Conservation (phyloP, 148 eudicot genomes). For the Chenopodium suecicum region DNA sequence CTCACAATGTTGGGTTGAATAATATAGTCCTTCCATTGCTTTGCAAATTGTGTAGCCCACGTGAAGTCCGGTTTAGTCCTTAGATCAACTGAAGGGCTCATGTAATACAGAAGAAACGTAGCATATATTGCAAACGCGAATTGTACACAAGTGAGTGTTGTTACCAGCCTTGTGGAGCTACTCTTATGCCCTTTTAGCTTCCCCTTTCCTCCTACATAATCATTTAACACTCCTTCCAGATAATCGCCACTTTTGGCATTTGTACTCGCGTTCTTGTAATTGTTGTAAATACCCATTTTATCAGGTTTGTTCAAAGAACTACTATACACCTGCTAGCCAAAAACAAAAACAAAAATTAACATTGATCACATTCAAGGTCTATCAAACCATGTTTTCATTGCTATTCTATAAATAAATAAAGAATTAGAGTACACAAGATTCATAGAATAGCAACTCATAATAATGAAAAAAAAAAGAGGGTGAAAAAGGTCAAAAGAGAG, state of each 20-base stretch:
- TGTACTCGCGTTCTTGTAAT: slow-evolving; percentile 35
- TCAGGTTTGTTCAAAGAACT: neutral
- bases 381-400: neutral
- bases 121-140: slow-evolving; percentile 87
- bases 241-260: slow-evolving; percentile 56
- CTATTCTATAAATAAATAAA: too few species aligned
- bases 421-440: too few species aligned
- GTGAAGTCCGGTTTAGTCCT: slow-evolving; percentile 73
- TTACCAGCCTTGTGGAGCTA: slow-evolving; percentile 57
- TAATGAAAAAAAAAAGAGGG: too few species aligned
- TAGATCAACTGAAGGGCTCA: slow-evolving; percentile 82
- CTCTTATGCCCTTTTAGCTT: slow-evolving; percentile 50
- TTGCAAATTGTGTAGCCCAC: slow-evolving; percentile 77
- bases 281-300: slow-evolving; percentile 46
- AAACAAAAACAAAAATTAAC: neutral
- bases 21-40: slow-evolving; percentile 68
- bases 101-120: slow-evolving; percentile 72
- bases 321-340: slow-evolving; percentile 18
- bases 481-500: too few species aligned
- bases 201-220: slow-evolving; percentile 51
- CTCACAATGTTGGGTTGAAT: slow-evolving; percentile 62
- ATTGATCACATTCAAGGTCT: neutral
- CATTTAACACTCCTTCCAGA: slow-evolving; percentile 71
- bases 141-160: slow-evolving; percentile 76
- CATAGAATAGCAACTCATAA: too few species aligned